phyloP scores from a whole-genome alignment of 106 monocot genomes.

The Acorus calamus region DNA sequence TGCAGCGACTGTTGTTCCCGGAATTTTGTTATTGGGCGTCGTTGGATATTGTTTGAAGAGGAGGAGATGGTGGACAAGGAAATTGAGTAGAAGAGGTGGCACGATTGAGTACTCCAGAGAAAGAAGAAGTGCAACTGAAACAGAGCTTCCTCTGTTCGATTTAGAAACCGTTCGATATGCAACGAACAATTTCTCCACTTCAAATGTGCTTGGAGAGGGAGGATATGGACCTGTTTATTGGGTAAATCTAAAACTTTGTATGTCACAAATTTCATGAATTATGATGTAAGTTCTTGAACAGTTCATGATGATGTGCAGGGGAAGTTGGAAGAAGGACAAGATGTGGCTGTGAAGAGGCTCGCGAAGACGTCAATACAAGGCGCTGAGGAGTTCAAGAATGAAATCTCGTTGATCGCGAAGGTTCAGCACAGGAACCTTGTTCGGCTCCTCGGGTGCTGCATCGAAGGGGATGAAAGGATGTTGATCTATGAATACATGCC shows the following conservation, averaged over 20 bases:
- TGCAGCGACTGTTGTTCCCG: too few species aligned
- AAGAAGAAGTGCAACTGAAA: neutral
- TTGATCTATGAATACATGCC: slow-evolving; percentile 19
- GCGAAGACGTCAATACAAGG: slow-evolving; percentile 22
- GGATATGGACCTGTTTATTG: slow-evolving; percentile 11
- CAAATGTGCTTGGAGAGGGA: slow-evolving; percentile 10
- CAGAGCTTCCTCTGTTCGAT: slow-evolving; percentile 9
- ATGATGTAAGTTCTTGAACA: too few species aligned
- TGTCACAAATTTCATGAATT: too few species aligned
- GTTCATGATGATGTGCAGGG: neutral
- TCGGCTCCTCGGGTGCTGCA: slow-evolving; percentile 15
- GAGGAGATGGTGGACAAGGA: slow-evolving; percentile 8
- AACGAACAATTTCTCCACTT: slow-evolving; percentile 6
- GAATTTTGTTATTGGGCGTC: too few species aligned
- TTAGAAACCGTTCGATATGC: neutral
- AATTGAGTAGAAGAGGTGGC: neutral
- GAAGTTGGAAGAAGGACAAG: slow-evolving; percentile 16
- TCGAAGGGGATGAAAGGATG: slow-evolving; percentile 12
- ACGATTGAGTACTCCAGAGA: neutral
- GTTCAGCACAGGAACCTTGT: slow-evolving; percentile 20
- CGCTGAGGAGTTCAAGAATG: slow-evolving; percentile 13
- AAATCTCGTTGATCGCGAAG: slow-evolving; percentile 15
- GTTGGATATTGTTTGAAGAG: too few species aligned
- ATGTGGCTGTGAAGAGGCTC: slow-evolving; percentile 39
- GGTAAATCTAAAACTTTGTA: neutral